These are phyloP conservation scores for Coniella vitis DNA, from an alignment of 2,329 filamentous ascomycete species.

Conservation along the genomic window DNA sequence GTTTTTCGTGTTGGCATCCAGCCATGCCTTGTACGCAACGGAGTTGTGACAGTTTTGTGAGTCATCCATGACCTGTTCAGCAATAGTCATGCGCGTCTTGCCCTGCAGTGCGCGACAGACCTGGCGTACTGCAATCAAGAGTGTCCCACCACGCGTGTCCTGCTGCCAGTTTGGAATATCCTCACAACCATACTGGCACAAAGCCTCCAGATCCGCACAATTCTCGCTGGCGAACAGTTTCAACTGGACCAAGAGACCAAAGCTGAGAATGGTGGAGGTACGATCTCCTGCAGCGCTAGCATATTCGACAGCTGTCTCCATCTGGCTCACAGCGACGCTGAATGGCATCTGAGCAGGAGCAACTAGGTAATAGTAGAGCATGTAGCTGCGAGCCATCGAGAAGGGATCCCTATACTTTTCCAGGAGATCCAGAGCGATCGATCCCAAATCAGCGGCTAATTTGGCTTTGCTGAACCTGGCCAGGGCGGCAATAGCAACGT, in stretches of 20 bases:
- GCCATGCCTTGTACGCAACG: constrained; percentile 52
- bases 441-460: constrained; percentile 59
- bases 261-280: constrained; percentile 63
- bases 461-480: constrained; percentile 65
- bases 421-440: constrained; percentile 56
- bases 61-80: constrained; percentile 58
- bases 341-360: constrained; percentile 64
- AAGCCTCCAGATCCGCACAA: constrained; percentile 60
- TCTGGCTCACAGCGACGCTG: constrained; percentile 46
- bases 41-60: constrained; percentile 52
- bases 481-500: constrained; percentile 60
- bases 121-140: constrained; percentile 61
- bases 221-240: constrained; percentile 66
- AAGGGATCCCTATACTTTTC: constrained; percentile 57
- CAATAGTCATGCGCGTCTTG: constrained; percentile 52
- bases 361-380: constrained; percentile 62
- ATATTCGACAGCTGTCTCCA: constrained; percentile 61
- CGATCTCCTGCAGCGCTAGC: constrained; percentile 62
- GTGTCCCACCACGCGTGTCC: constrained; percentile 64
- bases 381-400: constrained; percentile 60
- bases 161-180: constrained; percentile 67
- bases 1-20: constrained; percentile 44
- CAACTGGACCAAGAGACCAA: constrained; percentile 59
- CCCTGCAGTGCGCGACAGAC: constrained; percentile 65
- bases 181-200: constrained; percentile 64